Conservation (phyloP, 2,329 filamentous ascomycete genomes). For the Neonectria magnoliae region DNA sequence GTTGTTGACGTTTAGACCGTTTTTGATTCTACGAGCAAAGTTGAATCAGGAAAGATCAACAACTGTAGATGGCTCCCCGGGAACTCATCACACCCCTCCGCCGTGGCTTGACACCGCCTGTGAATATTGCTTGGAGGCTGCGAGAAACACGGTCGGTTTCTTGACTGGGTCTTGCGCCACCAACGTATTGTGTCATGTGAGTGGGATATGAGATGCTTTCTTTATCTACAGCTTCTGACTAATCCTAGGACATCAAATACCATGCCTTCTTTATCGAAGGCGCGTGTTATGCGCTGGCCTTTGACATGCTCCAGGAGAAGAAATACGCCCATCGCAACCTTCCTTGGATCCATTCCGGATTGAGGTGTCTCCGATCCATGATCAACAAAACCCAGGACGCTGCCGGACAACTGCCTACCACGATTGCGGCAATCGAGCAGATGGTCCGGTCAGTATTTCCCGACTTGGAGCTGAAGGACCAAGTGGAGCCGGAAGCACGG, state of each 20-base stretch:
- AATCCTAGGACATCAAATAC: conserved; percentile 53
- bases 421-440: conserved; percentile 42
- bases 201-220: neutral
- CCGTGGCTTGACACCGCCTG: conserved; percentile 57
- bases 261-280: conserved; percentile 56
- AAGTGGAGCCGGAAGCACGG: conserved; percentile 30
- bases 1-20: conserved; percentile 55
- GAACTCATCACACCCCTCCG: conserved; percentile 34
- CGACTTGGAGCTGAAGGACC: conserved; percentile 39
- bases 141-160: conserved; percentile 53
- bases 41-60: conserved; percentile 47
- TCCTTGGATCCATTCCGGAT: conserved; percentile 52
- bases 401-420: conserved; percentile 36
- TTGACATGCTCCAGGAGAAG: conserved; percentile 54
- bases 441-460: conserved; percentile 44
- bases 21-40: conserved; percentile 55
- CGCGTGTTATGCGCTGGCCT: conserved; percentile 53
- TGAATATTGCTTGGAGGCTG: conserved; percentile 52
- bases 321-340: conserved; percentile 49
- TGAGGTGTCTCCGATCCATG: conserved; percentile 51
- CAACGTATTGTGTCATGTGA: conserved; percentile 53
- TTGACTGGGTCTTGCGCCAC: conserved; percentile 51
- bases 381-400: conserved; percentile 31
- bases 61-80: conserved; percentile 4
- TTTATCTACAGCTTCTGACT: conserved; percentile 15